Evolutionary conservation across 2,329 filamentous ascomycete genomes (phyloP), one percentile per base, ranked within the genome.

Genomic region (Phyllosticta capitalensis): DNA sequence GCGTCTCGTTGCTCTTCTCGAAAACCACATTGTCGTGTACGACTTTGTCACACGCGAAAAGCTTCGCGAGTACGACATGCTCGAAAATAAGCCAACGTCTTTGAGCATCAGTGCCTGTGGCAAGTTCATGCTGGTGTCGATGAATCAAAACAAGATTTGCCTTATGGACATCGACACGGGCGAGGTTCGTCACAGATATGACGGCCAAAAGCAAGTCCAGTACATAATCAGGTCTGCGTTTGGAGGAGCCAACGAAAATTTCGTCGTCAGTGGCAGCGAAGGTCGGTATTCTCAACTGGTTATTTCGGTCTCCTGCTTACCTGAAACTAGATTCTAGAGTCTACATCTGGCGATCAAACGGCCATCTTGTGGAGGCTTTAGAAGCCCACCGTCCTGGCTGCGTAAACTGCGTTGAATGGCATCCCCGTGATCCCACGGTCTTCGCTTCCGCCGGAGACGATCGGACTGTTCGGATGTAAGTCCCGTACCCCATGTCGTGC

Each of bases 391-490:
- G 78, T 6, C 81, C 82, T 12, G 87, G 90, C 33, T 86, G 84
- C 62, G 92, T 94, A 64, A 97, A 96, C 70, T 83, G 90, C 7
- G 88, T 95, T 45, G 82, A 87, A 21, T 99, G 94, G 92, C 94
- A 92, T 67, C 92, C 94, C 1, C 80, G 77, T 10, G 84, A 96
- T 68, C 85, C 90, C 0, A 83, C 83, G 62, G 87, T 96, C 78
- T 90, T 96, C 73, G 94, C 91, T 17, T 92, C 91, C 12, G 92
- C 89, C 61, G 92, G 92, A 19, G 94, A 99, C 71, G 94, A 97
- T 68, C 80, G 81, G 58, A 85, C 82, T 69, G 86, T 97, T 64
- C 86, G 87, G 75, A 91, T 99, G 88, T 96, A 55, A 20, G 58
- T 52, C 7, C 14, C 17, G 14, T 6, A 45, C 38, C 38, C 14